Percentiles rank a stretch among this genome's conserved stretches.
Evolutionary conservation across 2,329 filamentous ascomycete genomes (phyloP).

Genomic region (Colletotrichum sp.): DNA sequence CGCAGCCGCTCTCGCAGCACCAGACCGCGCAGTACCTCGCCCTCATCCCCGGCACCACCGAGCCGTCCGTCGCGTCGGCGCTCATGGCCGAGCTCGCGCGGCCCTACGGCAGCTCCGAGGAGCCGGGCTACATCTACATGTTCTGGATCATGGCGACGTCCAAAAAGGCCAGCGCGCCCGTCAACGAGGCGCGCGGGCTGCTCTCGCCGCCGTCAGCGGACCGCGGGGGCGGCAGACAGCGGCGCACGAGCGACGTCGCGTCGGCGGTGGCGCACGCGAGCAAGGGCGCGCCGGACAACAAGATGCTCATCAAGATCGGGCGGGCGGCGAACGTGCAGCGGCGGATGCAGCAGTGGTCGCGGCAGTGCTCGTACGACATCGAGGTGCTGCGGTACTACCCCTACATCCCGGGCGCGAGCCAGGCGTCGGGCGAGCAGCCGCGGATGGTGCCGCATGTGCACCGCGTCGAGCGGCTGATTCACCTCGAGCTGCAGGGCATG

Average conservation of each 20-base stretch:
- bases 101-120: conserved; percentile 70
- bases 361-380: conserved; percentile 89
- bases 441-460: conserved; percentile 85
- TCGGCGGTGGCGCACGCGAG: conserved; percentile 49
- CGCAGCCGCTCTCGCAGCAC: conserved; percentile 33
- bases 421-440: conserved; percentile 41
- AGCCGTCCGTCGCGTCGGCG: conserved; percentile 70
- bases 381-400: conserved; percentile 93
- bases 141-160: conserved; percentile 88
- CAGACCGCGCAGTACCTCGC: conserved; percentile 58
- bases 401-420: conserved; percentile 60
- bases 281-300: conserved; percentile 48
- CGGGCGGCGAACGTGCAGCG: conserved; percentile 84
- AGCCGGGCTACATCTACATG: conserved; percentile 96
- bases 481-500: conserved; percentile 80
- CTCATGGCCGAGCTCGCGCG: conserved; percentile 79
- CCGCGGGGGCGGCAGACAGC: conserved; percentile 36
- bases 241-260: conserved; percentile 61
- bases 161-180: conserved; percentile 56
- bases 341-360: conserved; percentile 89
- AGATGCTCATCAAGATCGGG: conserved; percentile 72
- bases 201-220: conserved; percentile 54
- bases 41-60: conserved; percentile 72
- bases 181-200: conserved; percentile 64
- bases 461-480: conserved; percentile 87